Base-by-base conservation (phyloP, 2,329 filamentous ascomycete genomes). In the Aspergillus uvarum region DNA sequence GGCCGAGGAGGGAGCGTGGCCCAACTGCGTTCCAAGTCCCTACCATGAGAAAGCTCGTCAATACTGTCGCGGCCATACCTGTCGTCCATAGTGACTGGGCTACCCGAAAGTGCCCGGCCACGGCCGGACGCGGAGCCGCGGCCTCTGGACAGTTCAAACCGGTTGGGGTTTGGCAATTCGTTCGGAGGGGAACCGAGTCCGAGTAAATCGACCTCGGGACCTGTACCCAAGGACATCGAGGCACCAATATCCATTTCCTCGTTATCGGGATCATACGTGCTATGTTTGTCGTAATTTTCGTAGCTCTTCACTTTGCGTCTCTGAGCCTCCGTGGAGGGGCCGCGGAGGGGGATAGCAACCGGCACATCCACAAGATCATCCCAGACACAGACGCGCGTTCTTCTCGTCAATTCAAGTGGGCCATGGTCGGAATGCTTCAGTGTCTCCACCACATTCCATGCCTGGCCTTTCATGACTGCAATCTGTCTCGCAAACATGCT, bases 401-500 rank as follows among this genome's bases (percentile, higher is more conserved):
- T 85, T 64, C 95, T 85, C 4, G 95, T 98, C 56, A 99, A 85
- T 77, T 98, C 95, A 19, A 99, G 81, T 0, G 95, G 95, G 0
- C 95, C 95, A 72, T 98, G 94, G 71, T 98, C 95, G 0, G 87
- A 82, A 19, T 90, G 90, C 75, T 99, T 99, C 62, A 99, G 83
- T 0, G 95, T 97, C 79, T 99, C 95, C 4, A 99, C 95, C 0
- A 99, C 95, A 73, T 99, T 99, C 92, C 95, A 99, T 0, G 95
- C 95, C 74, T 99, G 95, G 11, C 95, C 95, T 77, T 99, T 99
- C 92, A 99, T 96, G 60, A 99, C 95, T 1, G 95, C 94, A 63
- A 99, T 96, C 72, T 99, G 95, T 66, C 91, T 88, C n/a, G 92
- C 92, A 78, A 96, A 99, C 95, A 99, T 99, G 77, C 91, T 89